Evolutionary conservation across 148 eudicot species (phyloP), one percentile per base, ranked within the genome.

Genomic region (Fagopyrum homotropicum): DNA sequence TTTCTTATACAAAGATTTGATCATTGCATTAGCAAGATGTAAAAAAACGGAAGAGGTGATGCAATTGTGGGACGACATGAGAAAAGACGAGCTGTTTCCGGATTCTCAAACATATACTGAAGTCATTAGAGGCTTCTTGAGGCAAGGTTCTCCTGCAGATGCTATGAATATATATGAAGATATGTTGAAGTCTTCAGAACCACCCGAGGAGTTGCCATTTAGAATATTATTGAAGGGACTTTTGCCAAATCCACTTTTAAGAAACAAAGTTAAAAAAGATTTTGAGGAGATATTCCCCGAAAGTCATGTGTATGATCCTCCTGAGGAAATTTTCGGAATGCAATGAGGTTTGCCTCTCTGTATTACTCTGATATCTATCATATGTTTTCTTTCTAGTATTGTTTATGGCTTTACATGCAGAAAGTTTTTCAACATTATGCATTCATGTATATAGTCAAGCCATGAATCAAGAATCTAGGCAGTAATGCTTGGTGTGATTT

Each of bases 141-240:
- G 85, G 66, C 80, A 84, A 75, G 98, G 97, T 64, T 91, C 97
- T 56, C 98, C 98, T 78, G 93, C 84, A 72, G 96, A 91, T 85
- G 98, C 98, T 26, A 94, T 94, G 97, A 94, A 94, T 81, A 79
- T 91, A 64, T 94, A 86, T n/a, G 98, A 94, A 79, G 97, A 94
- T 86, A 90, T 94, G 98, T 82, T 91, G 81, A 86, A 90, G 70
- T 88, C 93, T 78, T 96, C 97, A 26, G 97, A 91, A 30, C 97
- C 93, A 66, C 98, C 97, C 1, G 98, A 90, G 77, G 96, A 91
- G 78, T 78, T 88, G 76, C 97, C 98, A 12, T 94, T 91, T 77
- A 91, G 97, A 81, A 81, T 91, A 72, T 79, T 94, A 72, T 76
- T 94, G 77, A 94, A 94, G 84, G 98, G 98, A 63, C 97, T 94